Evolutionary conservation across 2,329 filamentous ascomycete genomes (phyloP), one percentile per base, ranked within the genome.

Genomic region (Aspergillus sp.): DNA sequence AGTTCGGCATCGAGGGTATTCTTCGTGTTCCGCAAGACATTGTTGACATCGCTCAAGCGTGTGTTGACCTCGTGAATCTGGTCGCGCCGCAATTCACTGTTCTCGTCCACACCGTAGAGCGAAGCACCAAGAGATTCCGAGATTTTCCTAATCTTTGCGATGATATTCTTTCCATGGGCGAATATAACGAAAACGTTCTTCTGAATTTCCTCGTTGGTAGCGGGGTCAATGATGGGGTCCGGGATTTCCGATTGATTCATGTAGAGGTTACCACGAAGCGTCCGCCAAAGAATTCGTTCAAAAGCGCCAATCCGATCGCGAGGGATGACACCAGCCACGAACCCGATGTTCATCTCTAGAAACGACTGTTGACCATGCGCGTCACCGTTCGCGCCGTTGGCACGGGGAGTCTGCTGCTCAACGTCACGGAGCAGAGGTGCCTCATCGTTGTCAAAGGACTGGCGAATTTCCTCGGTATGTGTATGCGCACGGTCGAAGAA

Each of bases 111-210:
- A 69, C 89, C 93, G 84, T 99, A 99, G 64, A 98, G 86, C 74
- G 97, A 92, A 59, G 96, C 95, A 64, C 94, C 92, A 79, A 99
- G 89, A 8, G 93, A 97, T 81, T 99, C 95, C 1, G 94, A 98
- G 64, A 99, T 98, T 85, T 97, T 98, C 74, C 95, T 89, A 75
- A 99, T 98, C 87, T 99, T 99, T 74, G 93, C 91, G 71, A 99
- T 89, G 69, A 99, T 97, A 79, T 98, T 94, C 80, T 97, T 97
- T 75, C 95, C 95, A 74, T 99, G 95, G 13, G 95, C 95, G 72
- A 99, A 99, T 78, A 99, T 99, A 74, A 99, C 94, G 74, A 99
- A 99, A 59, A 99, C 95, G 71, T 97, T 99, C 88, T 99, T 99
- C 83, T 91, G 88, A 70, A 96, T 85, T 66, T 91, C 85, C 80